Evolutionary conservation across 768 basidiomycete genomes (phyloP), one percentile per base, ranked within the genome.

Genomic region (Cyathus striatus): DNA sequence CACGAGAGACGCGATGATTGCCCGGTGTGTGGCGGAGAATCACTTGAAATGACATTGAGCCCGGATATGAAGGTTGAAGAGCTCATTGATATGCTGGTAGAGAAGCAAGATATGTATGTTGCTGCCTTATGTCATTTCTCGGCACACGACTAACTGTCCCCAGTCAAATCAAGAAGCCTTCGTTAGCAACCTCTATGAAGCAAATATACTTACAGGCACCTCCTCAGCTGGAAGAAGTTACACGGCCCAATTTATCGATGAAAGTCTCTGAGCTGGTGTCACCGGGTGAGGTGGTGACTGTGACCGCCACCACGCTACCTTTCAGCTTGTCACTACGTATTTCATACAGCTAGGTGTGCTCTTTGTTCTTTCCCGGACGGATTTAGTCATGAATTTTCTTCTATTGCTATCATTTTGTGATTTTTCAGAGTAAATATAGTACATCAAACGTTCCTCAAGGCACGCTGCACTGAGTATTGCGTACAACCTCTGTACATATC

Each of bases 141-240:
- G 13, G 2, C 16, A 23, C 6, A 3, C 7, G n/a, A 18, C 3
- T 23, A 36, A 30, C 20, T 12, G 18, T 4, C 18, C 21, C 18
- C 45, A 99, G 96, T 49, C 96, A 98, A 80, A 86, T 98, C 67
- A 95, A 93, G 68, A 92, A 84, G 57, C 96, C 96, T 0, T 98
- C 96, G 0, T 62, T 99, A 14, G 89, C 94, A 3, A 79, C 83
- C 1, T 72, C 81, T 4, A 75, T 73, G 18, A 78, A 73, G 52
- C 87, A 85, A 26, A 82, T 98, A 27, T 99, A 96, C 71, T 81
- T 93, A 60, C 91, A 95, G 61, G 89, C 90, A 1, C 95, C 96
- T 6, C 89, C 91, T 4, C 90, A 91, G 56, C 75, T 99, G 12
- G 90, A 96, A 60, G 70, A 81, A 58, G 81, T 81, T 5, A 98